A percentile compares a stretch with the other conserved stretches of the same genome.
phyloP scores from a whole-genome alignment of 192 early-diverging fungal genomes.

The Podila clonocystis region DNA sequence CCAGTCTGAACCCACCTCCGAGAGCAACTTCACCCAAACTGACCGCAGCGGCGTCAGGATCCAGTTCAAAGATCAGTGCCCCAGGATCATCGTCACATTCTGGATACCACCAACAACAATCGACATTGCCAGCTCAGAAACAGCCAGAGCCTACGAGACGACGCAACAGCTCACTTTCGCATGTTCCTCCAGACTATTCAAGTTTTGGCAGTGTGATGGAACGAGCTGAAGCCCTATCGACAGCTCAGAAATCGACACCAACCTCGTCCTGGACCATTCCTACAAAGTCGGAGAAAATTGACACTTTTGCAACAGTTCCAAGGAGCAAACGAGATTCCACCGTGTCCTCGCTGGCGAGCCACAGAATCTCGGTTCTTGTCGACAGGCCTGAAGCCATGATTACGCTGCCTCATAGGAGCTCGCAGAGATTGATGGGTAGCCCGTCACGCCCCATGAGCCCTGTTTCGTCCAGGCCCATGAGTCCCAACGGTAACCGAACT shows the following conservation, averaged over 20 bases:
- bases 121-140: background rate
- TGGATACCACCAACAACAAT: constrained; percentile 1
- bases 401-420: background rate
- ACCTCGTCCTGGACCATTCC: constrained; percentile 42
- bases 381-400: constrained; percentile 6
- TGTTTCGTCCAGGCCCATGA: constrained; percentile 26
- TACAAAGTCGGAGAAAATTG: constrained; percentile 10
- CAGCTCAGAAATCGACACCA: constrained; percentile 3
- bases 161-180: constrained; percentile 42
- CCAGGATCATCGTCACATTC: constrained; percentile 3
- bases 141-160: constrained; percentile 24
- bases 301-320: constrained; percentile 25
- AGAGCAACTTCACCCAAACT: constrained; percentile 39
- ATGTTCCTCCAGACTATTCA: constrained; percentile 22
- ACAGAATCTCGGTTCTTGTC: constrained; percentile 6
- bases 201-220: constrained; percentile 45
- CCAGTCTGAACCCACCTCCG: constrained; percentile 44
- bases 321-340: constrained; percentile 37
- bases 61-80: background rate
- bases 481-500: constrained; percentile 20
- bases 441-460: constrained; percentile 26
- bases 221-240: constrained; percentile 33
- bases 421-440: constrained; percentile 4
- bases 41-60: constrained; percentile 10
- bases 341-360: constrained; percentile 8